Evolutionary conservation across 1,139 yeast species (phyloP).

Genomic region (Kurtzmaniella natalensis): DNA sequence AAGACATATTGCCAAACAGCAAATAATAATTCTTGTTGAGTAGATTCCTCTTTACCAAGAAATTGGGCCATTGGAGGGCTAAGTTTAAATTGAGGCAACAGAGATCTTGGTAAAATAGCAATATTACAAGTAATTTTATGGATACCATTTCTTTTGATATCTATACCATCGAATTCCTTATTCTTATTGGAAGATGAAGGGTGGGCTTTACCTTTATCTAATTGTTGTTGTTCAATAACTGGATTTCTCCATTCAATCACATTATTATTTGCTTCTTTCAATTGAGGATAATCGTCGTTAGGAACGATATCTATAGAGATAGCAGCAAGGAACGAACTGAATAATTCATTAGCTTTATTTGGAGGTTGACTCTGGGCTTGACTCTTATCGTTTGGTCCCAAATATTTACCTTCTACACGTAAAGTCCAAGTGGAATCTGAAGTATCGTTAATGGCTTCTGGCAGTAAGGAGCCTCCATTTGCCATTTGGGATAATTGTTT

Average conservation of each 20-base stretch:
- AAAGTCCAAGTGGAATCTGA: slow-evolving; percentile 73
- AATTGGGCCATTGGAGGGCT: slow-evolving; percentile 61
- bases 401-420: slow-evolving; percentile 79
- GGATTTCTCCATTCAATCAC: slow-evolving; percentile 44
- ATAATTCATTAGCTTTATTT: slow-evolving; percentile 32
- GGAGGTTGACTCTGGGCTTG: slow-evolving; percentile 11
- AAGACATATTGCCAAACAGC: slow-evolving; percentile 87
- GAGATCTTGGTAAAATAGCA: slow-evolving; percentile 81
- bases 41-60: slow-evolving; percentile 71
- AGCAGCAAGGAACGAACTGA: slow-evolving; percentile 79
- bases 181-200: slow-evolving; percentile 6
- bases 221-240: slow-evolving; percentile 13
- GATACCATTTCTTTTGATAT: slow-evolving; percentile 74
- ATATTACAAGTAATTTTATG: slow-evolving; percentile 65
- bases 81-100: slow-evolving; percentile 52
- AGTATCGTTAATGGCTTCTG: slow-evolving; percentile 12
- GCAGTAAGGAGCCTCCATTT: slow-evolving; percentile 18
- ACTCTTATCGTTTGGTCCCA: slow-evolving; percentile 34
- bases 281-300: slow-evolving; percentile 36
- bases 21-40: slow-evolving; percentile 83
- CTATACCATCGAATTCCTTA: slow-evolving; percentile 75
- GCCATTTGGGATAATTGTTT: slow-evolving; percentile 29
- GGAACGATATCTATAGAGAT: slow-evolving; percentile 71
- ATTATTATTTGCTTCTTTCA: slow-evolving; percentile 28
- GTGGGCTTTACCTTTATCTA: slow-evolving; percentile 21